These are phyloP conservation scores for Tylopilus balloui DNA, from an alignment of 768 basidiomycete genomes.

Conservation along the genomic window DNA sequence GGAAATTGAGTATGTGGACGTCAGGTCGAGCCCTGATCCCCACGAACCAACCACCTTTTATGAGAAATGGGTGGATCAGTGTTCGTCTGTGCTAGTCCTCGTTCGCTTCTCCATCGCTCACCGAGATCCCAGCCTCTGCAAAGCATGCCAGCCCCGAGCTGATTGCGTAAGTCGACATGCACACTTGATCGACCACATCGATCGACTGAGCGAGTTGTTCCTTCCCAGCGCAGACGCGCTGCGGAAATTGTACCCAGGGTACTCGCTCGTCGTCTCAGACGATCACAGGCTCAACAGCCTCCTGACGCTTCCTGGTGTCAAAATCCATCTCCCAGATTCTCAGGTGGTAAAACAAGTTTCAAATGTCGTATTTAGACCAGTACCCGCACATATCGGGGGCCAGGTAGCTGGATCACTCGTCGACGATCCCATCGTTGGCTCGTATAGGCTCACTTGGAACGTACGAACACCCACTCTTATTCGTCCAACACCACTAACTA, in stretches of 20 bases:
- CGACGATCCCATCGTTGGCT: conserved; percentile 49
- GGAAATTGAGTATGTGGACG: conserved; percentile 26
- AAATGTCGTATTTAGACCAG: conserved; percentile 44
- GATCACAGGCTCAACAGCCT: conserved; percentile 45
- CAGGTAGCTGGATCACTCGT: conserved; percentile 48
- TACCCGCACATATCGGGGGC: conserved; percentile 38
- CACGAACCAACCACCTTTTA: conserved; percentile 39
- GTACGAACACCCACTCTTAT: conserved; percentile 33
- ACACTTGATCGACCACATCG: conserved; percentile 3
- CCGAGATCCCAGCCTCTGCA: conserved; percentile 43
- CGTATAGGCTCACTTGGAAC: conserved; percentile 55
- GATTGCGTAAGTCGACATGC: conserved; percentile 37
- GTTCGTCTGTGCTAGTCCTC: conserved; percentile 29
- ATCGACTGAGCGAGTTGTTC: not conserved
- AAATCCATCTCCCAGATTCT: conserved; percentile 41
- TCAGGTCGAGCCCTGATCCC: conserved; percentile 3
- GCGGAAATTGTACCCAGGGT: conserved; percentile 54
- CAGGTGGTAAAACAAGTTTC: conserved; percentile 48
- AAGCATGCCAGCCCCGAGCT: conserved; percentile 44
- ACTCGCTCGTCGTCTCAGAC: conserved; percentile 53
- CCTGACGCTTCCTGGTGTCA: conserved; percentile 47
- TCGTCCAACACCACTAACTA: conserved; percentile 1
- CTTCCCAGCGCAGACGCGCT: conserved; percentile 41
- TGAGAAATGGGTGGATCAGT: conserved; percentile 48
- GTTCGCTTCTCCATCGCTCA: conserved; percentile 2